These are phyloP conservation scores for Juncus effusus DNA, from an alignment of 176 grass and related monocot genomes.

Conservation along the genomic window DNA sequence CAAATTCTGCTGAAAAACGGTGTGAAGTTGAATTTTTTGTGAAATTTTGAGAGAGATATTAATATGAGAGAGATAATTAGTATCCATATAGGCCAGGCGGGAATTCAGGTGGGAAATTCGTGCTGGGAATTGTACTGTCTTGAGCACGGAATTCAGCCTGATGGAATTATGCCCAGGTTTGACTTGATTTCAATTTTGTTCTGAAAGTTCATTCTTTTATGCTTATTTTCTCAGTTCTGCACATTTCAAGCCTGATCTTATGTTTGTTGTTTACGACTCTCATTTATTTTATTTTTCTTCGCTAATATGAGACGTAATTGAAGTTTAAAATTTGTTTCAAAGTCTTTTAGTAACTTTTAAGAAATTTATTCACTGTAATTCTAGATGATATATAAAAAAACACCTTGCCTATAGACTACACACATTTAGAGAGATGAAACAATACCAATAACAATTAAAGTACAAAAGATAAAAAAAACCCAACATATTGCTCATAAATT, in stretches of 20 bases:
- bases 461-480: not conserved
- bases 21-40: constrained; percentile 3
- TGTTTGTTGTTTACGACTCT: not conserved
- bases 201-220: not conserved
- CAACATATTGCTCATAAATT: not conserved
- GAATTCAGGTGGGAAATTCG: constrained; percentile 87
- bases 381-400: too few species aligned
- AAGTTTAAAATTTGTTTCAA: not conserved
- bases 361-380: too few species aligned
- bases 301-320: constrained; percentile 1
- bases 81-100: constrained; percentile 80
- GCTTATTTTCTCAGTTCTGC: not conserved
- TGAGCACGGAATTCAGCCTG: constrained; percentile 79
- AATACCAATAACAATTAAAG: too few species aligned
- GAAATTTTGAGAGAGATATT: not conserved
- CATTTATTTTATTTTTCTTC: not conserved
- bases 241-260: not conserved
- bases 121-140: constrained; percentile 92
- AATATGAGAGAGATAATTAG: constrained; percentile 76
- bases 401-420: too few species aligned
- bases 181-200: constrained; percentile 20
- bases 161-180: constrained; percentile 64
- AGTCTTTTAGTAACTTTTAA: not conserved
- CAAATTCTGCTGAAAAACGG: not conserved
- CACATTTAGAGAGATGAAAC: too few species aligned